Percentiles rank a stretch among this genome's conserved stretches.
These are phyloP conservation scores for Dactylis glomerata DNA, from an alignment of 176 grass and related monocot genomes.

Conservation along the genomic window DNA sequence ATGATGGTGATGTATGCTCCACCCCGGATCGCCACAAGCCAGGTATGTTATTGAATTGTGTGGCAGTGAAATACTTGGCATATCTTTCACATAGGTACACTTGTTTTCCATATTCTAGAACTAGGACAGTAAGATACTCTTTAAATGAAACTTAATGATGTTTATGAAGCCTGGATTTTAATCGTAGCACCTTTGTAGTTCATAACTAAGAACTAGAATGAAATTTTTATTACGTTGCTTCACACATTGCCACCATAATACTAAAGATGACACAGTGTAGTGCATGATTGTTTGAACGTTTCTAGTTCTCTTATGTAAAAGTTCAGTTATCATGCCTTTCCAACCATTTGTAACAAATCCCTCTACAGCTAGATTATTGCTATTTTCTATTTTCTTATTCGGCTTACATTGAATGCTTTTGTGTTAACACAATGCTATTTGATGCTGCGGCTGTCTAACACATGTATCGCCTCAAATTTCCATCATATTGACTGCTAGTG, in stretches of 20 bases:
- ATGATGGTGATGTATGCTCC: constrained; percentile 51
- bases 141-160: background rate
- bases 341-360: background rate
- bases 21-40: constrained; percentile 20
- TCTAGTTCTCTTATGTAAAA: background rate
- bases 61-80: background rate
- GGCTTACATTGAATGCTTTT: background rate
- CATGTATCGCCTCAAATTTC: background rate
- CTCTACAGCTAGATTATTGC: background rate
- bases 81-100: background rate
- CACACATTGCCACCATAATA: background rate
- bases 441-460: background rate
- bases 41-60: constrained; percentile 31
- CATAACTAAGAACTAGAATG: background rate
- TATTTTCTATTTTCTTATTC: background rate
- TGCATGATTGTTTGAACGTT: background rate
- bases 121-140: background rate
- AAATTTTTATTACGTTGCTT: background rate
- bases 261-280: background rate
- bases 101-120: background rate
- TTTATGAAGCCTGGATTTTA: background rate
- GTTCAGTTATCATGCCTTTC: background rate
- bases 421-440: background rate
- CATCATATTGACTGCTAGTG: background rate
- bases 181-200: background rate